Percentiles rank a stretch among this genome's conserved stretches.
Conservation (phyloP, 495 filamentous ascomycete genomes). For the Bacidia rubella region DNA sequence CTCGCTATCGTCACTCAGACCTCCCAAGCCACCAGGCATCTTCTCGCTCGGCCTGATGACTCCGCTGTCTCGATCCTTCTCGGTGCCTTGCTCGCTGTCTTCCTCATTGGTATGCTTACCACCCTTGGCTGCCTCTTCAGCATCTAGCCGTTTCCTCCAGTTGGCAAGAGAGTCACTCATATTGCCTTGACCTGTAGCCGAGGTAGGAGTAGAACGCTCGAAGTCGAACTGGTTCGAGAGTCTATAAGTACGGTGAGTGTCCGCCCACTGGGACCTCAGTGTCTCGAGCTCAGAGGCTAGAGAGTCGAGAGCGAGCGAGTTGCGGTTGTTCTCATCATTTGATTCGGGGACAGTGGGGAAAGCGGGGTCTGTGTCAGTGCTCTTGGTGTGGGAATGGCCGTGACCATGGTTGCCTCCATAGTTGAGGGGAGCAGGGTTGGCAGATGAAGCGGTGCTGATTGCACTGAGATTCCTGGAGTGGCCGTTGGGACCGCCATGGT, state of each 20-base stretch:
- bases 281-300: conserved; percentile 84
- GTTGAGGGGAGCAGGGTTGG: conserved; percentile 13
- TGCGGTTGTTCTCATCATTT: conserved; percentile 41
- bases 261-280: conserved; percentile 83
- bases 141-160: conserved; percentile 62
- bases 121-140: conserved; percentile 34
- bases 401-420: conserved; percentile 7
- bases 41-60: conserved; percentile 13
- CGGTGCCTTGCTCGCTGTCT: conserved; percentile 5
- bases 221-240: conserved; percentile 78
- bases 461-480: conserved; percentile 22
- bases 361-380: conserved; percentile 43
- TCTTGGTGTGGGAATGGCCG: conserved; percentile 14
- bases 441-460: conserved; percentile 25
- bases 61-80: conserved; percentile 7
- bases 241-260: conserved; percentile 85
- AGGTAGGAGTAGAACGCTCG: conserved; percentile 49
- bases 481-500: conserved; percentile 18
- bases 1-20: conserved; percentile 9
- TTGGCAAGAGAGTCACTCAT: conserved; percentile 59
- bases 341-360: conserved; percentile 33
- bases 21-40: conserved; percentile 13
- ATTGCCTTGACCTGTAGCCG: conserved; percentile 30
- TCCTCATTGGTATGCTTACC: conserved; percentile 1
- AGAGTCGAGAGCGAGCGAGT: conserved; percentile 77